Evolutionary conservation across 2,329 filamentous ascomycete species (phyloP).

Genomic region (Fusarium ambrosium): DNA sequence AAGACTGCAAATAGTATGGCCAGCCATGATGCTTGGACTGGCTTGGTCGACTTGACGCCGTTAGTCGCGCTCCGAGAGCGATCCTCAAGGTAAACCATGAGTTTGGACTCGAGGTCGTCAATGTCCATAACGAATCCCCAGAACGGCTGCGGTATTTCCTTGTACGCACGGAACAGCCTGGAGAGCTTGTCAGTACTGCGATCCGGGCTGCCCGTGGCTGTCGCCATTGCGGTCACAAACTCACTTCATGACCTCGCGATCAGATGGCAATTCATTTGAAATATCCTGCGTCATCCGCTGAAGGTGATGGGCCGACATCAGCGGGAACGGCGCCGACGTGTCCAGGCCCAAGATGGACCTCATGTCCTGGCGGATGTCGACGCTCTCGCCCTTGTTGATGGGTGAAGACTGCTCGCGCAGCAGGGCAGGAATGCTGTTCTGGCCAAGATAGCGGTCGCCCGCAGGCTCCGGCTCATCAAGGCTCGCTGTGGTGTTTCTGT

Average conservation of each 20-base stretch:
- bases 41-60: slow-evolving; percentile 60
- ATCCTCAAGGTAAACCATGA: slow-evolving; percentile 76
- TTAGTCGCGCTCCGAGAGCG: slow-evolving; percentile 68
- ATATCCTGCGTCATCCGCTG: slow-evolving; percentile 73
- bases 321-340: slow-evolving; percentile 74
- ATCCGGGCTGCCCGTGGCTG: neutral
- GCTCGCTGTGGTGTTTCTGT: slow-evolving; percentile 52
- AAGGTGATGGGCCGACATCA: slow-evolving; percentile 75
- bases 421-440: slow-evolving; percentile 77
- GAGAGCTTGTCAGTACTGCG: slow-evolving; percentile 17
- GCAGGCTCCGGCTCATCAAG: slow-evolving; percentile 69
- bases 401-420: slow-evolving; percentile 71
- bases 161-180: slow-evolving; percentile 75
- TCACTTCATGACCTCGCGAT: slow-evolving; percentile 76
- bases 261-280: slow-evolving; percentile 71
- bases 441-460: slow-evolving; percentile 72
- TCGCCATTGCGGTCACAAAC: slow-evolving; percentile 35
- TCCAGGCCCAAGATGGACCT: slow-evolving; percentile 75
- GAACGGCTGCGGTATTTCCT: slow-evolving; percentile 76
- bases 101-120: slow-evolving; percentile 73
- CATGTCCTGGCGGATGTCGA: slow-evolving; percentile 74
- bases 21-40: slow-evolving; percentile 74
- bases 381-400: slow-evolving; percentile 64
- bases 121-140: slow-evolving; percentile 78
- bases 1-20: slow-evolving; percentile 75